Percentiles rank a stretch among this genome's conserved stretches.
Evolutionary conservation across 768 basidiomycete species (phyloP).

Genomic region (Hericium coralloides): DNA sequence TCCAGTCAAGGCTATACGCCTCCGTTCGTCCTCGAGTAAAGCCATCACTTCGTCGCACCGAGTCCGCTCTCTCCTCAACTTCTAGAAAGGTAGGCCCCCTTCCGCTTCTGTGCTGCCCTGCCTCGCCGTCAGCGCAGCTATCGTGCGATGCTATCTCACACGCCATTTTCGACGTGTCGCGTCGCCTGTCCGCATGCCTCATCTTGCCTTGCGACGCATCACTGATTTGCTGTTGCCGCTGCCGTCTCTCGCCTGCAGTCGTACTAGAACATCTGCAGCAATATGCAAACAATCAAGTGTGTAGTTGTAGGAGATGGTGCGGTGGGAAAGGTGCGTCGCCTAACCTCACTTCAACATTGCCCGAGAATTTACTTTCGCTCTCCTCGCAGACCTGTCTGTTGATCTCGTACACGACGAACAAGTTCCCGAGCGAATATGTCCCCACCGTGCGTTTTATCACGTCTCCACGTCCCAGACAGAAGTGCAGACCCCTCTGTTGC

Average conservation of each 20-base stretch:
- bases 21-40: slow-evolving; percentile 3
- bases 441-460: slow-evolving; percentile 66
- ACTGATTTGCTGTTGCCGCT: neutral
- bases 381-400: slow-evolving; percentile 76
- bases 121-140: neutral
- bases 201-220: slow-evolving; percentile 5
- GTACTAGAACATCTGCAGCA: neutral
- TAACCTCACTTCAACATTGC: neutral
- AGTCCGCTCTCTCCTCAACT: slow-evolving; percentile 5
- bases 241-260: neutral
- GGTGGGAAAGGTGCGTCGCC: slow-evolving; percentile 80
- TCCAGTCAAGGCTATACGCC: slow-evolving; percentile 5
- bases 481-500: slow-evolving; percentile 11
- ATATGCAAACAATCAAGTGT: slow-evolving; percentile 96
- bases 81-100: slow-evolving; percentile 8
- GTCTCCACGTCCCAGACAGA: slow-evolving; percentile 17
- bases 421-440: slow-evolving; percentile 98
- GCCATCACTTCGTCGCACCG: slow-evolving; percentile 7
- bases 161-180: neutral
- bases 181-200: slow-evolving; percentile 1
- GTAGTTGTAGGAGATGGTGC: slow-evolving; percentile 98
- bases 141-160: neutral
- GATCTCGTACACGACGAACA: slow-evolving; percentile 97
- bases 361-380: neutral
- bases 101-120: neutral